Base-by-base conservation (phyloP, 352 stramenopile genomes). In the Globisporangium megalacanthum region DNA sequence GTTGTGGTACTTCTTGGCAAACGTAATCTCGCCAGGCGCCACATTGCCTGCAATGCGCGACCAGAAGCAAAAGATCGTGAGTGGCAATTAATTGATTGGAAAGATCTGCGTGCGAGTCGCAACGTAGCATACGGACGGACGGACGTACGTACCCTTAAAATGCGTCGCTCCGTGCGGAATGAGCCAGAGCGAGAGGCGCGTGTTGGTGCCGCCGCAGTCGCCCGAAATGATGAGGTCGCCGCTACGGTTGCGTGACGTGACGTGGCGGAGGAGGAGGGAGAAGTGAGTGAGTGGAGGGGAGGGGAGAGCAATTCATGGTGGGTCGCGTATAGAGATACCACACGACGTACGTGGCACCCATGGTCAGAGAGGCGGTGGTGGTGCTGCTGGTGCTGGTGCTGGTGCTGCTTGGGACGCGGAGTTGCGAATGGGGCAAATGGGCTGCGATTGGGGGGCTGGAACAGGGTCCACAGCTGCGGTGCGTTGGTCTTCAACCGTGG, bases 181-280 rank as follows among this genome's bases (percentile, higher is more conserved):
- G 35, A 82, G 71, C 75, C 83, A 95, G 22, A 97, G 75, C 72
- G 88, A 88, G 56, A 99, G 83, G 17, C 97, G 88, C 60, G 90
- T 97, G 76, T 98, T 99, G 58, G 97, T 99, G 61, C 97, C 97
- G 62, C 97, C 97, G 60, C 98, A 97, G 77, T 99, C 97, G 52
- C 92, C 97, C 11, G 82, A 92, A 39, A 94, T 87, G 53, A 94
- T 86, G 20, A 93, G 66, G 63, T 93, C 81, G 53, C 78, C 75
- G 39, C 79, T 88, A 13, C 7, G 35, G 35, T 39, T 8, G 10
- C 35, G 35, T 39, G 35, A 39, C 35, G 35, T 39, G 35, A 39
- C 35, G 33, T 37, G 33, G 8, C 33, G 35, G 6, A 39, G 25
- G 25, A 29, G 25, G 25, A n/a, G 25, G 25, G 25, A 29, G 25